Evolutionary conservation across 495 filamentous ascomycete species (phyloP), one percentile per base, ranked within the genome.

Genomic region (Trichoderma asperelloides): DNA sequence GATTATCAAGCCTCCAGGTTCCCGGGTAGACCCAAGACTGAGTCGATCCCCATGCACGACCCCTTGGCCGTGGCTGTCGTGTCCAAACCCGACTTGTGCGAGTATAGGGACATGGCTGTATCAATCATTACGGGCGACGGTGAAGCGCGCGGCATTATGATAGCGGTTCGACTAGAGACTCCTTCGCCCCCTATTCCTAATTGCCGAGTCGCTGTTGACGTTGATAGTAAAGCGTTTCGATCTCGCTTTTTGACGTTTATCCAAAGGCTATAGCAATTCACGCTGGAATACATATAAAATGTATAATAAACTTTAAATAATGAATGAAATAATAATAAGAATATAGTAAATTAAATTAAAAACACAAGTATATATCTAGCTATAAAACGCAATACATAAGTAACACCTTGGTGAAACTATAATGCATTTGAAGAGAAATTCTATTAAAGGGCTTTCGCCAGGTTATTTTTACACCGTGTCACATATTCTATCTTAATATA

Each of bases 21-120:
- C 37, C 78, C 78, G 4, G 76, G 79, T 55, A 79, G 77, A 77
- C 77, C 79, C 66, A 78, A 79, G 67, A 80, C 76, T 21, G 77
- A 77, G 5, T 76, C 76, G 15, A 76, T 75, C 0, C 60, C 78
- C 12, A 77, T 65, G 63, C 63, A 65, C 33, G 63, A 65, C 18
- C 63, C 63, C 27, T 33, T 65, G 28, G 63, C 63, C 33, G 63
- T 65, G 63, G 63, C 63, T 41, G 75, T 76, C 73, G 57, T 76
- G 72, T 64, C 74, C 72, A 12, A 70, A 70, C 0, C 62, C 76
- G 39, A 76, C 65, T 65, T 51, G 69, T 55, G 37, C 39, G 27
- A 39, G 55, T 63, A 67, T 69, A 70, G 15, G 67, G 30, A 43
- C 67, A 65, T 55, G 68, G 68, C 68, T 67, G 66, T 25, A 64